Evolutionary conservation across 768 basidiomycete species (phyloP), one percentile per base, ranked within the genome.

Genomic region (Lentinula aciculospora): DNA sequence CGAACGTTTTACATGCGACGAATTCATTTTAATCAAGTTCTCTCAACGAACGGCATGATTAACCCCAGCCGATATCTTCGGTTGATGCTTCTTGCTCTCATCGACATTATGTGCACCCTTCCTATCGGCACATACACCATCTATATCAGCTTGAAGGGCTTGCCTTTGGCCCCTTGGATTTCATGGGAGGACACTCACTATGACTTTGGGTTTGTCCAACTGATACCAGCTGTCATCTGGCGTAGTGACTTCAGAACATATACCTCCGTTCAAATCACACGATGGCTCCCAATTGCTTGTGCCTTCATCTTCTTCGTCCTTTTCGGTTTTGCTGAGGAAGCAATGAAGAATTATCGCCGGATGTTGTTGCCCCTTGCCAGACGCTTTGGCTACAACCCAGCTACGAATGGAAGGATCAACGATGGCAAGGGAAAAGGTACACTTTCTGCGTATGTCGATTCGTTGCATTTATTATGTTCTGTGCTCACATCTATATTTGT

Each of bases 21-120:
- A 19, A 28, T 72, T 3, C 73, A 76, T 59, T 80, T 79, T 68
- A 75, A 74, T 34, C 67, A 76, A 53, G 61, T 78, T 29, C 62
- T 79, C 17, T 65, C 65, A 48, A 64, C 62, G 46, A 67, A 72
- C 62, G 67, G 58, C 59, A 76, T 73, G 61, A 68, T 90, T 23
- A 80, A 69, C 61, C 63, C 67, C 57, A 69, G 72, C 62, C 76
- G 78, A 40, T 85, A 84, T 65, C 56, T 83, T 58, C 81, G 83
- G 25, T 76, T 86, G 19, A 84, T 85, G 83, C 66, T 71, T 32
- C 73, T 85, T 45, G 80, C 82, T 0, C 64, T 66, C 36, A 67
- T 72, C 10, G 81, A 84, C 42, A 67, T 82, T 57, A 6, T 80
- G 7, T 74, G 73, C 66, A 80, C 76, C 53, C 63, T 82, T 58